A percentile compares a stretch with the other conserved stretches of the same genome.
These are phyloP conservation scores for Zarea fungicola DNA, from an alignment of 2,329 filamentous ascomycete species.

Conservation along the genomic window DNA sequence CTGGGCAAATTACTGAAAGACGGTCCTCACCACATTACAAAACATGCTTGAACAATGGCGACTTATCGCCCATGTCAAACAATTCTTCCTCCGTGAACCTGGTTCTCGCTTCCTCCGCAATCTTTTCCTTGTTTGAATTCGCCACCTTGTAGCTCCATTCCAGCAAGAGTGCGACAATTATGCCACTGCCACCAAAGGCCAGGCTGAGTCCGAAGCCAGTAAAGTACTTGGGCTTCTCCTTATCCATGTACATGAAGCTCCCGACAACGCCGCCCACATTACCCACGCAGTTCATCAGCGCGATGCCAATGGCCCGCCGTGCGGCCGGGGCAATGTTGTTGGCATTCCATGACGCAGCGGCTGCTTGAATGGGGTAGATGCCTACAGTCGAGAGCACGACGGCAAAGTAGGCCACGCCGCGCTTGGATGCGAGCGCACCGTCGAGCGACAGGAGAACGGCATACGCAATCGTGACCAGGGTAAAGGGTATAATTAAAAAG, in stretches of 20 bases:
- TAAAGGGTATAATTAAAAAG: constrained; percentile 57
- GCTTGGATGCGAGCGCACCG: no score
- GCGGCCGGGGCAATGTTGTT: constrained; percentile 61
- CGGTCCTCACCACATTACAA: no score
- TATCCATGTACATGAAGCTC: constrained; percentile 32
- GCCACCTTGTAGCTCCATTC: no score
- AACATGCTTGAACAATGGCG: constrained; percentile 28
- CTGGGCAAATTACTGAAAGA: no score
- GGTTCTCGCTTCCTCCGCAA: constrained; percentile 20
- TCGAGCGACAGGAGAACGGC: constrained; percentile 46
- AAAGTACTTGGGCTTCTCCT: constrained; percentile 28
- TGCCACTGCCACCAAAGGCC: constrained; percentile 25
- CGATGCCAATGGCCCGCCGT: constrained; percentile 33
- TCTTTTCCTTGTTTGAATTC: constrained; percentile 22
- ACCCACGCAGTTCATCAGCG: constrained; percentile 32
- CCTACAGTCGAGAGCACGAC: no score
- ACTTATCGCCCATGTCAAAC: constrained; percentile 27
- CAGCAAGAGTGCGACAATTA: no score
- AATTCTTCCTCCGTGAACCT: constrained; percentile 26
- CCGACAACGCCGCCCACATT: constrained; percentile 39
- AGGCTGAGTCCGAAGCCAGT: constrained; percentile 30
- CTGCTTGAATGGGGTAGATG: constrained; percentile 62
- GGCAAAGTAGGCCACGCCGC: no score
- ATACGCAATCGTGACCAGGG: constrained; percentile 60
- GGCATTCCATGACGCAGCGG: constrained; percentile 60